Evolutionary conservation across 768 basidiomycete genomes (phyloP), one percentile per base, ranked within the genome.

Genomic region (Mycena polygramma): DNA sequence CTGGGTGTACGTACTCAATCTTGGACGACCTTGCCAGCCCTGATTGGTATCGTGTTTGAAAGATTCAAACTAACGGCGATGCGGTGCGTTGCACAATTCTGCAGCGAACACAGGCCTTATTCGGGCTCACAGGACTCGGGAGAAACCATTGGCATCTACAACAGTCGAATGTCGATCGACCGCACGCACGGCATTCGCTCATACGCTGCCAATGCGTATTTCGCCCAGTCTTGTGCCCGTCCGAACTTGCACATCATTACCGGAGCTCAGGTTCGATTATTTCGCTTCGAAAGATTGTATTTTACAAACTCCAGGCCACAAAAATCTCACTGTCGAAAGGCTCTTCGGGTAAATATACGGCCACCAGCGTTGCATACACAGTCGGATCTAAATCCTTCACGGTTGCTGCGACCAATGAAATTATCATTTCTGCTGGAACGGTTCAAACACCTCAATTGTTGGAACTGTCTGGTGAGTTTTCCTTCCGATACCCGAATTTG

Each of bases 391-490:
- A 45, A 9, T 7, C 67, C 9, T 62, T 15, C 60, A 46, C 26
- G 22, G 67, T 49, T 7, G 39, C 3, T 15, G 75, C 77, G 1
- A 35, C 46, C 3, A 76, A 73, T 22, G 77, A 78, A 43, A 71
- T 78, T 20, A 75, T 78, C 26, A 60, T 78, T 0, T 74, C 77
- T 9, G 76, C 76, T 17, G 77, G 77, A 17, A 35, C 73, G 8
- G 64, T 75, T 45, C 71, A 76, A 20, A 78, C 76, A 9, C 73
- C 75, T 8, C 71, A 66, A 11, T 36, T 75, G 26, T 53, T 75
- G 17, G 64, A 74, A 45, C 37, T 63, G 3, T 75, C 63, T n/a
- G 63, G 63, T 30, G 24, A 24, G 61, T 26, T 17, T 9, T 26
- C 24, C 7, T n/a, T 45, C 8, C 13, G 19, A 45, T 45, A 45